Base-by-base conservation (phyloP, 305 asterid species). In the Fraxinus greggii region DNA sequence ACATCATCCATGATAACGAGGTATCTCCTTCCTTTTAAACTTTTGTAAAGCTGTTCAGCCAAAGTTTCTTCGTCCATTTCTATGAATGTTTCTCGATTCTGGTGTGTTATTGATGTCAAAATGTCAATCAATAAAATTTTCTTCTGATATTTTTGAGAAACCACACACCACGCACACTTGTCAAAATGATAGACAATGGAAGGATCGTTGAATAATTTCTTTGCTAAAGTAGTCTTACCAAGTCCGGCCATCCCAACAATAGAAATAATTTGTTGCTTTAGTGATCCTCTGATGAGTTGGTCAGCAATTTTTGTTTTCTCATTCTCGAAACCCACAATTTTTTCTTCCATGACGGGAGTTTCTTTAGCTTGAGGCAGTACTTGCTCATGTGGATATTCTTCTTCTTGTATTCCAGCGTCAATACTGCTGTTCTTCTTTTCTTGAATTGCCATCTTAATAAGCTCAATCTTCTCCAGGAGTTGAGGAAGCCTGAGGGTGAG, bases 221-320 rank as follows among this genome's bases (percentile, higher is more conserved):
- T 36, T 4, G 80, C 77, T 2, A 81, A 42, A 1, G 84, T 81
- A 5, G 81, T 75, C 40, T 74, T 79, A 13, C 78, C 83, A 13
- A 74, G 56, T 13, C 86, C 83, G 1, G 78, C 26, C 86, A 83
- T 83, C 3, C 86, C 83, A 7, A 33, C 75, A 21, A 74, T 75
- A 2, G 86, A 42, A 13, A 83, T 29, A 33, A 83, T 19, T 0
- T 75, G 56, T 13, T 13, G 17, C 5, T 13, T 17, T 0, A 0
- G 56, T 45, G 56, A 0, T 45, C n/a, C n/a, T 45, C 56, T 2
- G n/a, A 13, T 13, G 56, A 45, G 56, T 45, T 45, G 56, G 1
- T 45, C n/a, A 12, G 6, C 1, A 45, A 2, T 2, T 45, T 45
- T 45, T 1, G 5, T 13, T 45, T 45, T 3, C 56, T 0, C 56